Evolutionary conservation across 306 rosid genomes (phyloP), one percentile per base, ranked within the genome.

Genomic region (Dalbergia oliveri): DNA sequence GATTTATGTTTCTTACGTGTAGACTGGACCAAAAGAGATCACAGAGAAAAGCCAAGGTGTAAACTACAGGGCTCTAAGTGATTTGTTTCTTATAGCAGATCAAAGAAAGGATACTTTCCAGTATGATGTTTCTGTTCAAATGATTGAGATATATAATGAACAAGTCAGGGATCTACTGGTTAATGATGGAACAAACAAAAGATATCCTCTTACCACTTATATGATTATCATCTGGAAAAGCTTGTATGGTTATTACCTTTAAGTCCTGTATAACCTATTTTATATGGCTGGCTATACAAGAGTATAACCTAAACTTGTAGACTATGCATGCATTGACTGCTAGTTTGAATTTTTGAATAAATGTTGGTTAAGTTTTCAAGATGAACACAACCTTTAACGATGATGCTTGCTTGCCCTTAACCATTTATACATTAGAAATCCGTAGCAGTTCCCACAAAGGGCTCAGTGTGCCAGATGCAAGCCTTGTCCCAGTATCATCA

Each of bases 71-170:
- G 98, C 99, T 45, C 84, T 95, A 79, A 88, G 99, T 12, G 98
- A 95, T 87, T 89, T 95, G 88, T 95, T 95, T 83, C 81, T 70
- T 18, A 83, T 95, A 83, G 98, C 98, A 72, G 92, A 88, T 78
- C 96, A 93, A 85, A 88, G 99, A 84, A 91, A 68, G 85, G 96
- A 95, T 66, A 88, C 93, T 44, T 93, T 93, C 60, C 85, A 50
- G 75, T 95, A 95, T 59, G 92, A 93, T 34, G 93, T 95, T 83
- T 89, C 91, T 58, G 98, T 95, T 69, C 99, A 95, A 88, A 95
- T 95, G 99, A 93, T 95, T 77, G 99, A 95, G 85, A 95, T 95
- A 69, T 95, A 95, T 70, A 95, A 95, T 6, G 99, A 95, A 88
- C 99, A 91, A 95, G 99, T 93, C 73, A 88, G 99, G 76, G 99